phyloP scores from a whole-genome alignment of 495 filamentous ascomycete genomes.

The Pseudotulostoma volvatum region DNA sequence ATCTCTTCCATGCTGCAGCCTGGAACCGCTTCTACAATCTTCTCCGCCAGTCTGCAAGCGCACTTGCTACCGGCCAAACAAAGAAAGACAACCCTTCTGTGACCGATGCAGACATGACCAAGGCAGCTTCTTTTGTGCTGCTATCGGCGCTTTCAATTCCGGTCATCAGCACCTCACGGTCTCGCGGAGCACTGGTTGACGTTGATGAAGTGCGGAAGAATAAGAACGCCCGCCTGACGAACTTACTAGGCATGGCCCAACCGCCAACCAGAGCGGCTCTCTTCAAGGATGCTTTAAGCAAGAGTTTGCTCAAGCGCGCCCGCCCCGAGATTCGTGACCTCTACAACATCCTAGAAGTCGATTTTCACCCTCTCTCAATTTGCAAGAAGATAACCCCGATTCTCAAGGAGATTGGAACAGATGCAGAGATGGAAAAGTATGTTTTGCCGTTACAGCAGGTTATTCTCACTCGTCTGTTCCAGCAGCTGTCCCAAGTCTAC shows the following conservation, averaged over 20 bases:
- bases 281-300: constrained; percentile 90
- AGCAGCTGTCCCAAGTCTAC: constrained; percentile 97
- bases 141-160: constrained; percentile 89
- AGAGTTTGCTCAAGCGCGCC: constrained; percentile 79
- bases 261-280: constrained; percentile 77
- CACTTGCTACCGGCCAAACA: constrained; percentile 63
- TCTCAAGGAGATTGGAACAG: constrained; percentile 78
- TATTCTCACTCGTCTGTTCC: constrained; percentile 93
- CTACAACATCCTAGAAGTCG: constrained; percentile 96
- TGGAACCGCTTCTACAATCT: constrained; percentile 96
- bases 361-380: constrained; percentile 96
- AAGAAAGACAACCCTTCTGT: constrained; percentile 93
- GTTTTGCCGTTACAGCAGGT: constrained; percentile 90
- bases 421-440: constrained; percentile 94
- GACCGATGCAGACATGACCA: constrained; percentile 71
- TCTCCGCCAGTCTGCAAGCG: constrained; percentile 72
- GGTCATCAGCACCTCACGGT: constrained; percentile 95
- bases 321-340: constrained; percentile 87
- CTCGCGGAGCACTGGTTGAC: constrained; percentile 86
- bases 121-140: constrained; percentile 89
- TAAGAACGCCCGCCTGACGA: constrained; percentile 94
- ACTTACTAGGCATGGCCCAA: constrained; percentile 80
- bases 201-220: constrained; percentile 96
- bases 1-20: constrained; percentile 94
- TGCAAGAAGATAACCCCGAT: constrained; percentile 99